phyloP scores from a whole-genome alignment of 805 yeast species.

The Wickerhamomyces hampshirensis region DNA sequence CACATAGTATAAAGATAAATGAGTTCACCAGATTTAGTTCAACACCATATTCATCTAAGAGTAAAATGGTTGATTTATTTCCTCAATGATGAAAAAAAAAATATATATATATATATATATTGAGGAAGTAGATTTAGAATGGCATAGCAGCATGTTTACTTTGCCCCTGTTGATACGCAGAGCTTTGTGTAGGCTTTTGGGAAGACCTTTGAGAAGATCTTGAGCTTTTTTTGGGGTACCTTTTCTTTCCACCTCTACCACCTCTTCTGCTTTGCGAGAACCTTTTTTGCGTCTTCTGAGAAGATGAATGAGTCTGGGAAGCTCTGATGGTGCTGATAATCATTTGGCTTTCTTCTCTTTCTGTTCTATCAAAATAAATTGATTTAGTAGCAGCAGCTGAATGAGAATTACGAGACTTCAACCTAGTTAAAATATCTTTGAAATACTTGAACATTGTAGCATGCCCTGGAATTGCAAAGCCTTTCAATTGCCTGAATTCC shows the following conservation, averaged over 20 bases:
- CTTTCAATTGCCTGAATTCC: constrained; percentile 39
- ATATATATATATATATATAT: too few relatives aligned
- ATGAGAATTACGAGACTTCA: constrained; percentile 9
- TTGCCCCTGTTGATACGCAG: too few relatives aligned
- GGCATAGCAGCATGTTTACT: too few relatives aligned
- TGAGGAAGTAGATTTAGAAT: too few relatives aligned
- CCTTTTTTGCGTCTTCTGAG: not conserved
- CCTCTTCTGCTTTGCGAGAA: not conserved
- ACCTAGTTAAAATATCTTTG: constrained; percentile 29
- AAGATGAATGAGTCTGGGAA: constrained; percentile 12
- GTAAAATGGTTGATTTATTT: too few relatives aligned
- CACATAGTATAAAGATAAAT: too few relatives aligned
- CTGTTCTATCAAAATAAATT: constrained; percentile 13
- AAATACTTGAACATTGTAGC: constrained; percentile 34
- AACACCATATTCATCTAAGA: too few relatives aligned
- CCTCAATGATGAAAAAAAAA: too few relatives aligned
- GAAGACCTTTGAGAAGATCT: too few relatives aligned
- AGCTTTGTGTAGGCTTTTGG: too few relatives aligned
- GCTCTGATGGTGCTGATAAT: constrained; percentile 20
- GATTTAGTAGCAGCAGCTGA: constrained; percentile 15
- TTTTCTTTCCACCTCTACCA: not conserved
- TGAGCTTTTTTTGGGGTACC: not conserved
- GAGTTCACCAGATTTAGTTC: too few relatives aligned
- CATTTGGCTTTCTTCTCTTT: constrained; percentile 11
- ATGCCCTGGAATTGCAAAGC: constrained; percentile 22